Percentiles rank a stretch among this genome's conserved stretches.
Evolutionary conservation across 441 rosid species (phyloP).

Genomic region (Croton laevigatus): DNA sequence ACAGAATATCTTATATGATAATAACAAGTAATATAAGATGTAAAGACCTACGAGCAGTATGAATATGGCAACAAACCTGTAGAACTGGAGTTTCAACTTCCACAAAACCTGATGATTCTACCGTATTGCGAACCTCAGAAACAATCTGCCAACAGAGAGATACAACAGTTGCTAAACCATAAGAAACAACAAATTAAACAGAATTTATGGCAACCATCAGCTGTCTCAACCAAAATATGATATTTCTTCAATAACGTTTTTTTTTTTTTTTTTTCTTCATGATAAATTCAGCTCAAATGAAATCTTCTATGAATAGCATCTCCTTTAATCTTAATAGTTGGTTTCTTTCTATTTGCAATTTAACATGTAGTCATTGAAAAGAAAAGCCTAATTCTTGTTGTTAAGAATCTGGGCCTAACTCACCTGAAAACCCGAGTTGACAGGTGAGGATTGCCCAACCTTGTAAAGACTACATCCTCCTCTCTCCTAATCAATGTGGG

Average conservation of each 20-base stretch:
- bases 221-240: background rate
- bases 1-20: background rate
- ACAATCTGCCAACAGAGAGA: slow-evolving; percentile 56
- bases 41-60: slow-evolving; percentile 10
- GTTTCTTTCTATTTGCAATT: background rate
- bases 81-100: slow-evolving; percentile 98
- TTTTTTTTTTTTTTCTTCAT: too few species aligned
- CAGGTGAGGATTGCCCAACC: too few species aligned
- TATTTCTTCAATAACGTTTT: too few species aligned
- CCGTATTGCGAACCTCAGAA: slow-evolving; percentile 77
- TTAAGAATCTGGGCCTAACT: too few species aligned
- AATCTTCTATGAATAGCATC: background rate
- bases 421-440: too few species aligned
- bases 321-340: background rate
- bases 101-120: slow-evolving; percentile 74
- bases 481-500: too few species aligned
- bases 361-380: background rate
- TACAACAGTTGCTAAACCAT: slow-evolving; percentile 6
- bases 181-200: slow-evolving; percentile 3
- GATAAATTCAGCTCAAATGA: too few species aligned
- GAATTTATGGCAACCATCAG: background rate
- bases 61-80: slow-evolving; percentile 60
- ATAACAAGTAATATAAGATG: background rate
- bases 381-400: background rate
- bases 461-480: too few species aligned